phyloP scores from a whole-genome alignment of 495 filamentous ascomycete genomes.

The Talaromyces ruber region DNA sequence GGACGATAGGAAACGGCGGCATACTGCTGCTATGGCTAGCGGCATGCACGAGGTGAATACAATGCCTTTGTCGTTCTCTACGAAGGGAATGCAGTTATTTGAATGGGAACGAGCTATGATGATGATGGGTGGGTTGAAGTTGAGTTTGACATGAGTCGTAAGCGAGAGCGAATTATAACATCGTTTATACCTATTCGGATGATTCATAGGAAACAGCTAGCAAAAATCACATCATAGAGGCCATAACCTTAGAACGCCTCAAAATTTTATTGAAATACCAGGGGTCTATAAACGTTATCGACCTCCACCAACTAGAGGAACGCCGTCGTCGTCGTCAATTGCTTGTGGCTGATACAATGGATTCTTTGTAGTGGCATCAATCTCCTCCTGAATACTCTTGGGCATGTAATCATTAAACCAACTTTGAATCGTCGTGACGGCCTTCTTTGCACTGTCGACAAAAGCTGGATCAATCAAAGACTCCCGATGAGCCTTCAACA shows the following conservation, averaged over 20 bases:
- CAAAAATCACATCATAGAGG: no score
- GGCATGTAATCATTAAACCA: background rate
- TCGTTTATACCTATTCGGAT: background rate
- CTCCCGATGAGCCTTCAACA: background rate
- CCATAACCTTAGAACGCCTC: no score
- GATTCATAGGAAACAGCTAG: no score
- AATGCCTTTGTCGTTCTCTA: background rate
- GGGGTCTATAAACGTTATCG: background rate
- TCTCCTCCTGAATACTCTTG: background rate
- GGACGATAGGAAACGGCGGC: slow-evolving; percentile 16
- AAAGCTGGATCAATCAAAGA: background rate
- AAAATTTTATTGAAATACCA: no score
- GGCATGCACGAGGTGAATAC: background rate
- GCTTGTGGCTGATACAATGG: background rate
- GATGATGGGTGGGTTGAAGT: slow-evolving; percentile 20
- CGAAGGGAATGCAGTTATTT: slow-evolving; percentile 10
- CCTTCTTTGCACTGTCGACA: background rate
- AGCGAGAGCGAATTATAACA: background rate
- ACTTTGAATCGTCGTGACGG: background rate
- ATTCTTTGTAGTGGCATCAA: background rate
- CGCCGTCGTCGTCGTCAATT: no score
- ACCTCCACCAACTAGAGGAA: background rate
- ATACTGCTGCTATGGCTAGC: slow-evolving; percentile 4
- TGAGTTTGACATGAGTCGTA: slow-evolving; percentile 15
- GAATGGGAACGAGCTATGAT: slow-evolving; percentile 21